Base-by-base conservation (phyloP, 345 rosid species). In the Anacardium occidentale region DNA sequence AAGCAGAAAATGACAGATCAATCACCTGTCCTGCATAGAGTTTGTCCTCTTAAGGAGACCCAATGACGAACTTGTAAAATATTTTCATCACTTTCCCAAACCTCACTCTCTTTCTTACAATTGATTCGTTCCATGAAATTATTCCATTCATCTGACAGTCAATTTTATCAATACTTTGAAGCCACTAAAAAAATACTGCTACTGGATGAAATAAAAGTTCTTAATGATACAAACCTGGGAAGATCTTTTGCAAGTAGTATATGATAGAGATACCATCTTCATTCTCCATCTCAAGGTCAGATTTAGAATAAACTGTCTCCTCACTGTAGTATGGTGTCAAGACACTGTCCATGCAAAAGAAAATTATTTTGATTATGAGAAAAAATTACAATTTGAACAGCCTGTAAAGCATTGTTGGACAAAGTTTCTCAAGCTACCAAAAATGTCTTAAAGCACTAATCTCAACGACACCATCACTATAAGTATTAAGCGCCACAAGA, bases 271-370 rank as follows among this genome's bases (percentile, higher is more conserved):
- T 80, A 82, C 99, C 99, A 77, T 92, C 99, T 80, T 95, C 99
- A 85, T 95, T 95, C 73, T 95, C 99, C 88, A 86, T 80, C 76
- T 90, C 99, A 47, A 95, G 96, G 73, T 95, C 99, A 72, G 85
- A 74, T 77, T 85, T 92, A 54, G 98, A 90, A 78, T 92, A 95
- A 53, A 95, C 96, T 12, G 97, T 92, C 79, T 95, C 99, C 78
- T 95, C 99, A 72, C 98, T 92, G 74, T 95, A 95, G 82, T 95
- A 92, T 5, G 99, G 98, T 74, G 99, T 95, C 83, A 95, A 73
- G 76, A 95, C 97, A 79, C 99, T 95, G 91, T 72, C 68, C 75
- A 78, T 71, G 66, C 54, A 44, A 77, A 62, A 71, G 61, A 71
- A 42, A 47, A 58, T 64, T 47, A 67, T 62, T 56, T 68, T 22